Base-by-base conservation (phyloP, 2,329 filamentous ascomycete genomes). In the Leptodontidium sp. region DNA sequence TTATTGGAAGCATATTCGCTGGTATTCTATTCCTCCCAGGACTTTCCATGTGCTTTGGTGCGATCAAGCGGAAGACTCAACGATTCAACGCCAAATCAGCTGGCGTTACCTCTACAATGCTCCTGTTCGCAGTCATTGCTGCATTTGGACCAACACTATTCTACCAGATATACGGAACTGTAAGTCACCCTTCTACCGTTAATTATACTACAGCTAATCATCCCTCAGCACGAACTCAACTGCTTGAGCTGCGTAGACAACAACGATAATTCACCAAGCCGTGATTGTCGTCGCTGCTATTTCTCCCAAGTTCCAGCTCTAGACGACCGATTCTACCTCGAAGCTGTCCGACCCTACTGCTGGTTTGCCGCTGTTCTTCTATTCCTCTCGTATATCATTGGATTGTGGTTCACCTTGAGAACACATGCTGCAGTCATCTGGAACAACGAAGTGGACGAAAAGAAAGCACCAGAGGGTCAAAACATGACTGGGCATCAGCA, bases 361-460 rank as follows among this genome's bases (percentile, higher is more conserved):
- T 98, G 94, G 84, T 88, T 97, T 77, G 91, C 93, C 4, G 93
- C 96, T 0, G 82, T 90, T 4, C 86, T 97, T 77, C 84, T 99
- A 15, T 98, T 99, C 81, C 83, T 97, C 35, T 97, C 94, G 0
- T 99, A 99, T 78, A 85, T 96, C 45, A 96, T 98, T 69, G 96
- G 96, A 29, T 84, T 99, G 15, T 93, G 96, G 86, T 99, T 99
- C 80, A 99, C 96, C 0, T 86, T 99, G 24, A 88, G 96, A 72
- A 99, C 96, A 0, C 96, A 99, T 78, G 96, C 96, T 4, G 94
- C 97, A 4, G 92, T 98, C 57, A 99, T 99, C 73, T 99, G 96
- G 96, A 96, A 94, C 76, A 91, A 87, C 9, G 94, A 98, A 71
- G 79, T 86, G 2, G 92, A 94, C 49, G 92, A 94, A 80, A 94